Evolutionary conservation across 75 land plant species (phyloP), one percentile per base, ranked within the genome.

Genomic region (Cryptomeria japonica): DNA sequence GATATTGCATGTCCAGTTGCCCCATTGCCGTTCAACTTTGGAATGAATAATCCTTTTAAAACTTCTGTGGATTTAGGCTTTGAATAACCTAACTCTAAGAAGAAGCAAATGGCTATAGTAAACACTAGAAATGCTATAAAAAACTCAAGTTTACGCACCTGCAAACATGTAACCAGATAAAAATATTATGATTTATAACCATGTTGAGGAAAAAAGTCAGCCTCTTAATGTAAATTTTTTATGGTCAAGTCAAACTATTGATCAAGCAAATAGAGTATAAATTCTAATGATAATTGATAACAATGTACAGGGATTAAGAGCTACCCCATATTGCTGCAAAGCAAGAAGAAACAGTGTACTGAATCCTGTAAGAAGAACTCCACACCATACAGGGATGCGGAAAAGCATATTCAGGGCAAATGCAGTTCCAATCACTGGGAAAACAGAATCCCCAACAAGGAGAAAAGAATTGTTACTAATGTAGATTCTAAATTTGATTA

Each of bases 381-480:
- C 99, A 56, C 75, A 44, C 99, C 99, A 97, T 7, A 97, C 53
- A 41, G 99, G 99, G 55, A 98, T 91, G 0, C 87, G 90, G 91
- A 98, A 98, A 44, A 98, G 95, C 91, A 97, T 92, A 83, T 97
- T 94, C 85, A 97, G 86, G 31, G 99, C 99, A 90, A 94, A 94
- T 22, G 97, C 99, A 28, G 99, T 95, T 58, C 98, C 98, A 46
- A 97, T 92, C 11, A 97, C 97, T 95, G 93, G 76, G 5, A 85
- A 85, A 82, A 42, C 53, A 46, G 44, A 46, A 46, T 44, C 2
- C 84, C 13, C n/a, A 44, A 28, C 12, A 46, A 6, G 32, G 46
- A 46, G 31, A 46, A n/a, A 80, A 41, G 49, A 80, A 37, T 42
- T 80, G 49, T 44, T 44, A 78, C 42, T 19, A 5, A 14, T 9